Conservation (phyloP, 441 rosid species). For the Erodium texanum region DNA sequence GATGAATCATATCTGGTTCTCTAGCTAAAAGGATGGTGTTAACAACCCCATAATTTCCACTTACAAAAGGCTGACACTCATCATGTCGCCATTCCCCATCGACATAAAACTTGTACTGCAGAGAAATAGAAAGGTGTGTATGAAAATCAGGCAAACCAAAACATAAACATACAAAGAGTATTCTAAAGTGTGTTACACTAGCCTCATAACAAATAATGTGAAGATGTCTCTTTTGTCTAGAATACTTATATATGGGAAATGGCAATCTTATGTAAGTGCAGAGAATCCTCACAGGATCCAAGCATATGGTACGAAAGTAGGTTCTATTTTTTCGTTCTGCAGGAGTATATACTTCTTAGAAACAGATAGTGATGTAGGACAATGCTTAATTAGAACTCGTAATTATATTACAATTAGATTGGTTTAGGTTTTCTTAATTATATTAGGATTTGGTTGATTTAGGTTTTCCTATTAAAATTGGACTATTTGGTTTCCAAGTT, state of each 20-base stretch:
- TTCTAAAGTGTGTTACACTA: neutral
- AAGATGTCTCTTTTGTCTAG: neutral
- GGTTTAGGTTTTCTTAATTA: too few relatives aligned
- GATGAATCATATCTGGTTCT: constrained; percentile 36
- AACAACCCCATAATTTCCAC: constrained; percentile 52
- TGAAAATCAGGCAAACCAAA: constrained; percentile 11
- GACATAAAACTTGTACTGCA: constrained; percentile 64
- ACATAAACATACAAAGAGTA: neutral
- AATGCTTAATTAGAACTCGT: too few relatives aligned
- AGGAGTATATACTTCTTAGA: neutral
- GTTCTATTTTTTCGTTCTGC: neutral
- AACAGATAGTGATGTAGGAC: neutral
- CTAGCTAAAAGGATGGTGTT: constrained; percentile 49
- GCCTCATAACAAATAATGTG: neutral
- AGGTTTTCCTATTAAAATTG: too few relatives aligned
- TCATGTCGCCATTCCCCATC: constrained; percentile 66
- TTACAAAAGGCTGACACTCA: constrained; percentile 50
- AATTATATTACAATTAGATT: too few relatives aligned
- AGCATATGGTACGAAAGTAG: neutral
- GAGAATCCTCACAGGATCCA: neutral
- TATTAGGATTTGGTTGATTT: too few relatives aligned
- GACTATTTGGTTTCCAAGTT: too few relatives aligned
- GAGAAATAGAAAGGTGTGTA: constrained; percentile 16
- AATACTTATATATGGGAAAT: neutral
- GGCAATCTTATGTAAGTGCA: neutral